Percentiles rank a stretch among this genome's conserved stretches.
Conservation (phyloP, 768 basidiomycete species). For the Boletus vinaceobasis region DNA sequence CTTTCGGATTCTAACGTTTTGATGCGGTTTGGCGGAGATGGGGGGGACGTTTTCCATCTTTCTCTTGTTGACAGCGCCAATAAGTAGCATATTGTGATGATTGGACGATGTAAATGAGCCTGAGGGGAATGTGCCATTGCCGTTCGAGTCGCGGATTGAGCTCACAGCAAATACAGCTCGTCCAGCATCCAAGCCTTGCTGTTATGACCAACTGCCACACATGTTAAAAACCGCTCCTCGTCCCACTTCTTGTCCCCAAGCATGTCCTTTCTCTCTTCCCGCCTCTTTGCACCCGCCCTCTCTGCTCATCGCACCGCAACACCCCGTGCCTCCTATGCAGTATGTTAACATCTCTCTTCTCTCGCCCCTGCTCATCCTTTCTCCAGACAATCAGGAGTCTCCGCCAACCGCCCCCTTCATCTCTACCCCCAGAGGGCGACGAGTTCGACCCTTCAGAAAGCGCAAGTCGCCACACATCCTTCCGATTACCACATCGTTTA, state of each 20-base stretch:
- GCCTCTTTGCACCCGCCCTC: constrained; percentile 29
- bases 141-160: constrained; percentile 25
- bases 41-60: neutral
- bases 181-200: constrained; percentile 9
- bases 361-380: constrained; percentile 19
- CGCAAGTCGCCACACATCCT: constrained; percentile 33
- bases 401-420: constrained; percentile 14
- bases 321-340: constrained; percentile 55
- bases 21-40: neutral
- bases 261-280: constrained; percentile 25
- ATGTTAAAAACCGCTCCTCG: constrained; percentile 21
- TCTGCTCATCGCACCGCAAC: constrained; percentile 37
- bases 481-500: constrained; percentile 4
- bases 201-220: constrained; percentile 5
- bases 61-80: neutral
- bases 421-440: constrained; percentile 16
- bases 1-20: constrained; percentile 32
- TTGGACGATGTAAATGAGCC: too few relatives aligned
- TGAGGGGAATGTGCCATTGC: constrained; percentile 21
- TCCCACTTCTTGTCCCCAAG: neutral
- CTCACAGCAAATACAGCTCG: constrained; percentile 30
- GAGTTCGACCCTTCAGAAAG: constrained; percentile 43
- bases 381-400: constrained; percentile 30
- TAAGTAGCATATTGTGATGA: neutral
- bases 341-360: constrained; percentile 27